Evolutionary conservation across 768 basidiomycete species (phyloP), one percentile per base, ranked within the genome.

Genomic region (Trametes cubensis): DNA sequence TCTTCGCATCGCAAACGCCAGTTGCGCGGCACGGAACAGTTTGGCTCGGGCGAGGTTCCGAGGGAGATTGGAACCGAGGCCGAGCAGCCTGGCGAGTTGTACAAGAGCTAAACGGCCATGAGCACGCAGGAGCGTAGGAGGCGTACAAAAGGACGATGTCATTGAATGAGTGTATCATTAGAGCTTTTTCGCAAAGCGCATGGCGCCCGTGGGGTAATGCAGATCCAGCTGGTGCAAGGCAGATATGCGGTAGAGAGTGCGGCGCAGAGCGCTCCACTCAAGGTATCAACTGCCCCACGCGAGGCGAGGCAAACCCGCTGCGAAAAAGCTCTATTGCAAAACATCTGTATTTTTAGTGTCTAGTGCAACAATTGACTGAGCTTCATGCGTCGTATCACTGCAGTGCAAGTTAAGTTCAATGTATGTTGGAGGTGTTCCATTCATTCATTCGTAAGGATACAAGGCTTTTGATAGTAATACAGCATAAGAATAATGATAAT

Each of bases 1-100:
- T 66, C 68, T 34, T 59, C 65, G 44, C 69, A 72, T 20, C 69
- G 74, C 48, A 77, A 75, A 57, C 65, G 62, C 11, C 66, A 68
- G 17, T 58, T 58, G 40, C 65, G 62, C 38, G 72, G 73, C 15
- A 46, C 42, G 11, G 68, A 66, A 6, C 65, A 67, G 64, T 71
- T 65, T 57, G 71, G 71, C 6, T 46, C 62, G 30, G 60, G 63
- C 30, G 63, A 58, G 56, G 46, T 68, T n/a, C 67, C 67, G 47
- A 25, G 67, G 48, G 64, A 66, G 59, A 26, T 42, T 8, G 41
- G 30, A 5, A 8, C 61, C 18, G 61, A 61, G 46, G 52, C 46
- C 15, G 57, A 58, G 57, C 41, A 59, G 49, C 28, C 45, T 13
- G 60, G 45, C 3, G 60, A 55, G 52, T 38, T 61, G 2, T 48